These are phyloP conservation scores for Aspergillus sp. DNA, from an alignment of 2,329 filamentous ascomycete species.

Conservation along the genomic window DNA sequence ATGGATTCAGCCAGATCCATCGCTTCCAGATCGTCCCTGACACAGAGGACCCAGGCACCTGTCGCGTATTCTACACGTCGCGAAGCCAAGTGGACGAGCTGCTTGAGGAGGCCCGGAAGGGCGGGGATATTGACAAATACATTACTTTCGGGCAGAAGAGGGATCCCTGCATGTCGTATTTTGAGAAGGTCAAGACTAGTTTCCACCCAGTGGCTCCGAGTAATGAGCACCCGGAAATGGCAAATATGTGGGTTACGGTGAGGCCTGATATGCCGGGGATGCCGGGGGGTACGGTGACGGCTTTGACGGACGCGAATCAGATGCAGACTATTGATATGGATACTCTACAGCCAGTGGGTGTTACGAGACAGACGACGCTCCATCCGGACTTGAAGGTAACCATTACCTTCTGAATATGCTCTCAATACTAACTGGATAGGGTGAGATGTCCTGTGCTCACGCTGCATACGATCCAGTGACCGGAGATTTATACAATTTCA, in stretches of 20 bases:
- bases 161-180: conserved; percentile 73
- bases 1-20: conserved; percentile 67
- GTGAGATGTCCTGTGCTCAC: conserved; percentile 68
- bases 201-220: background rate
- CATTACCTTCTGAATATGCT: no score
- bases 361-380: conserved; percentile 37
- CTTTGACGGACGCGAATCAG: conserved; percentile 54
- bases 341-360: conserved; percentile 68
- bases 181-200: conserved; percentile 57
- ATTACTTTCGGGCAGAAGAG: conserved; percentile 68
- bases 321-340: conserved; percentile 56
- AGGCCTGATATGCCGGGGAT: no score
- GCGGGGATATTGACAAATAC: conserved; percentile 52
- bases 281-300: conserved; percentile 44
- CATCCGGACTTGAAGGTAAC: conserved; percentile 53
- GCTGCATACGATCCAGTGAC: conserved; percentile 66
- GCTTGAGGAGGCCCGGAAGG: conserved; percentile 58
- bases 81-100: conserved; percentile 63
- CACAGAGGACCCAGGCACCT: conserved; percentile 18
- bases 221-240: no score
- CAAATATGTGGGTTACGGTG: no score
- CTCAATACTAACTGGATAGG: conserved; percentile 28
- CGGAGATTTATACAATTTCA: conserved; percentile 77
- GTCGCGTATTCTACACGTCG: conserved; percentile 66
- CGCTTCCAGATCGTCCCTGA: conserved; percentile 50